Evolutionary conservation across 2,329 filamentous ascomycete genomes (phyloP).

Genomic region (Aspergillus terreus): DNA sequence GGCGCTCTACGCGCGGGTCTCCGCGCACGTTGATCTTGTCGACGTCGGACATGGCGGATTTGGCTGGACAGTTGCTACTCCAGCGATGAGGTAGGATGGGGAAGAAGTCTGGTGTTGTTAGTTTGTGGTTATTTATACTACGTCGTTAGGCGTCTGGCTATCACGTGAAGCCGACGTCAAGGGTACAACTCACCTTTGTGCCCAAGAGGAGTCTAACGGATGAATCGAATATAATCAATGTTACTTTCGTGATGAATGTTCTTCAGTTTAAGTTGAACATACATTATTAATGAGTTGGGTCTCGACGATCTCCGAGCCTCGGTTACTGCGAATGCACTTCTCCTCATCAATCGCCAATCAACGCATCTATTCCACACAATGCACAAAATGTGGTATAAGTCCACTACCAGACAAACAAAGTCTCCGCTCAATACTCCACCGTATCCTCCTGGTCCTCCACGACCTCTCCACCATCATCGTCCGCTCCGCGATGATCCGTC

Average conservation of each 20-base stretch:
- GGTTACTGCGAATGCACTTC: not conserved
- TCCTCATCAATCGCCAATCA: not conserved
- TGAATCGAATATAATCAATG: not conserved
- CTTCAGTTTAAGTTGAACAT: not conserved
- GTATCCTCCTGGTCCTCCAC: conserved; percentile 84
- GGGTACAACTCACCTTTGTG: not conserved
- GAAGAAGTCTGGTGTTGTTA: not conserved
- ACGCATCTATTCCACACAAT: not conserved
- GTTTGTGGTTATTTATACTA: not conserved
- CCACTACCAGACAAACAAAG: not conserved
- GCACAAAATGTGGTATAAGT: not conserved
- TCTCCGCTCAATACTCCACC: conserved; percentile 68
- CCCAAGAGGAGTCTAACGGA: not conserved
- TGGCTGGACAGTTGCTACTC: not conserved
- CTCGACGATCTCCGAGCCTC: not conserved
- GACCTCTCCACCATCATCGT: conserved; percentile 72
- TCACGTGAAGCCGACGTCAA: not conserved
- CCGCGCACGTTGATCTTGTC: conserved; percentile 61
- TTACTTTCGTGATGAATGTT: not conserved
- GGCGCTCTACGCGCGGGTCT: conserved; percentile 64
- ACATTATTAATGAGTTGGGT: not conserved
- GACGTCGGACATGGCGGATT: conserved; percentile 41
- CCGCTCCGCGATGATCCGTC: conserved; percentile 46
- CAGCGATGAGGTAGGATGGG: not conserved
- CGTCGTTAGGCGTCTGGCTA: not conserved